These are phyloP conservation scores for Macrotyloma uniflorum DNA, from an alignment of 306 rosid genomes.

Conservation along the genomic window DNA sequence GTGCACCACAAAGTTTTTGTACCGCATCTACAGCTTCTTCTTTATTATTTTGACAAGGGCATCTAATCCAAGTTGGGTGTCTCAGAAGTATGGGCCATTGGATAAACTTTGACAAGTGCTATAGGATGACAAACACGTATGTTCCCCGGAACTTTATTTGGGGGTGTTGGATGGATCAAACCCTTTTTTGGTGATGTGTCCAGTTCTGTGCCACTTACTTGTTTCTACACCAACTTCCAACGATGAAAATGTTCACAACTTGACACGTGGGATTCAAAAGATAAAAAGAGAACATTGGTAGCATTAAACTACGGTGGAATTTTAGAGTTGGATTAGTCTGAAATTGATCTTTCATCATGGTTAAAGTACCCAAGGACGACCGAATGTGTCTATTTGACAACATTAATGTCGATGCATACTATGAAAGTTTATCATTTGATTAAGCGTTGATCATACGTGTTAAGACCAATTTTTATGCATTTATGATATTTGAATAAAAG, in stretches of 20 bases:
- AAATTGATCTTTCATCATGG: not conserved
- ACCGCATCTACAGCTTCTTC: conserved; percentile 31
- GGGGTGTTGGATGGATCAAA: conserved; percentile 39
- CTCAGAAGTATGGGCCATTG: conserved; percentile 50
- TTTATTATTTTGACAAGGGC: not conserved
- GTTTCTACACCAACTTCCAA: not conserved
- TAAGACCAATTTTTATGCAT: not conserved
- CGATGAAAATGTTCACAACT: not conserved
- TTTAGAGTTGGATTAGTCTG: not conserved
- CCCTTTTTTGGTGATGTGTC: conserved; percentile 48
- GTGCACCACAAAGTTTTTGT: conserved; percentile 56
- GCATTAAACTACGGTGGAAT: not conserved
- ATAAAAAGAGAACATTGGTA: not conserved
- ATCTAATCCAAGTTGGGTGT: conserved; percentile 51
- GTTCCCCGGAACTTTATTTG: conserved; percentile 33
- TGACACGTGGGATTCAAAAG: not conserved
- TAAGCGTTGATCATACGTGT: not conserved
- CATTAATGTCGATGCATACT: not conserved
- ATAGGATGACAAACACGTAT: conserved; percentile 29
- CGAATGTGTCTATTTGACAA: not conserved
- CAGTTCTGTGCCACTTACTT: conserved; percentile 37
- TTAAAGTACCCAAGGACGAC: not conserved
- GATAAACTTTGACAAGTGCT: conserved; percentile 59
- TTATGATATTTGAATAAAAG: not conserved
- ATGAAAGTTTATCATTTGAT: not conserved